Evolutionary conservation across 2,329 filamentous ascomycete genomes (phyloP).

Genomic region (Apiospora aurea): DNA sequence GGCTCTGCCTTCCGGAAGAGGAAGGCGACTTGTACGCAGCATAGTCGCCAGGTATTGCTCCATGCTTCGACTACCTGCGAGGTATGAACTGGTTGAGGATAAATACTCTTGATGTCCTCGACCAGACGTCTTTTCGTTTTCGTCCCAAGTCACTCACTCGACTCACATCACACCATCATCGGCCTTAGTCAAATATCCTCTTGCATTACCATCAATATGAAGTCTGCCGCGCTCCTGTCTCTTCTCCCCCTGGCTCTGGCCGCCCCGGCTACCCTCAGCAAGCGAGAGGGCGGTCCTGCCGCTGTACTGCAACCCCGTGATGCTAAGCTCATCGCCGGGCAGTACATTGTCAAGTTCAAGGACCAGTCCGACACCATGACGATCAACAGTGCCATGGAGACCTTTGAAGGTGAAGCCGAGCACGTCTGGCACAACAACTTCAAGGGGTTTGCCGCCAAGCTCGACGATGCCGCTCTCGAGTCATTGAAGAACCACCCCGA

Average conservation of each 20-base stretch:
- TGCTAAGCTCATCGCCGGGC: constrained; percentile 36
- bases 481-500: constrained; percentile 45
- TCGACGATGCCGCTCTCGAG: constrained; percentile 47
- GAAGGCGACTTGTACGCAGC: constrained; percentile 11
- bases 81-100: neutral
- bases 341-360: constrained; percentile 52
- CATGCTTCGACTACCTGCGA: neutral
- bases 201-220: constrained; percentile 28
- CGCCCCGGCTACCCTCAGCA: constrained; percentile 29
- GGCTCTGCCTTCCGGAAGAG: constrained; percentile 11
- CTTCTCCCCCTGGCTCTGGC: constrained; percentile 31
- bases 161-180: constrained; percentile 10
- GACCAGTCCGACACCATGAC: constrained; percentile 36
- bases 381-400: constrained; percentile 37
- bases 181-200: constrained; percentile 19
- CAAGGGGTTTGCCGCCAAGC: constrained; percentile 49
- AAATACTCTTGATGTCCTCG: constrained; percentile 22
- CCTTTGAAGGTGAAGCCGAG: constrained; percentile 36
- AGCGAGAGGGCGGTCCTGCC: constrained; percentile 30
- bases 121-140: neutral
- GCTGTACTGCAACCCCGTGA: constrained; percentile 28
- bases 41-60: constrained; percentile 10
- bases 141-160: constrained; percentile 23
- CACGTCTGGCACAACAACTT: constrained; percentile 34
- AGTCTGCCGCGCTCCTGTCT: constrained; percentile 29